Evolutionary conservation across 495 filamentous ascomycete species (phyloP).

Genomic region (Zalerion maritima): DNA sequence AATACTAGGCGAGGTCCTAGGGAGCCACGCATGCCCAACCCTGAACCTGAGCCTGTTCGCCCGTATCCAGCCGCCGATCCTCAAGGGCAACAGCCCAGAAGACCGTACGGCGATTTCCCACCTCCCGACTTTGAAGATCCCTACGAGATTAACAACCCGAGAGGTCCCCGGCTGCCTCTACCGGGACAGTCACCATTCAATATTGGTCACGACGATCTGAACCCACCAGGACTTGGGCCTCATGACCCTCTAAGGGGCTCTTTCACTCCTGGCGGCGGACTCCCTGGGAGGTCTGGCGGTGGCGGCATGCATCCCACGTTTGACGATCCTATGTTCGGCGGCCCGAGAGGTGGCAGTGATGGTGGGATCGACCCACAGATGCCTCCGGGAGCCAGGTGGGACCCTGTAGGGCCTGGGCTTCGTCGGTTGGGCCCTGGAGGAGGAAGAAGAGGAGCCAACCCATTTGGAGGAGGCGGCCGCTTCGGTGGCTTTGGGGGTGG

Average conservation of each 20-base stretch:
- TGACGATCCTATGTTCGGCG: slow-evolving; percentile 80
- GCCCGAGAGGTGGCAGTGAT: slow-evolving; percentile 31
- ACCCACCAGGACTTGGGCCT: slow-evolving; percentile 75
- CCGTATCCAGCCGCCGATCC: slow-evolving; percentile 50
- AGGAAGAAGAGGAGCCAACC: slow-evolving; percentile 11
- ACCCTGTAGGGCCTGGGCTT: slow-evolving; percentile 69
- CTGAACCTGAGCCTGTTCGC: slow-evolving; percentile 40
- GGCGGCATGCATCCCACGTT: slow-evolving; percentile 94
- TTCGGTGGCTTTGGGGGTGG: slow-evolving; percentile 50
- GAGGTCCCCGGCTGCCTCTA: slow-evolving; percentile 26
- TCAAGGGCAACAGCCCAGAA: slow-evolving; percentile 32
- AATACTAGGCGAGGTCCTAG: slow-evolving; percentile 19
- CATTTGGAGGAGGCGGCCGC: slow-evolving; percentile 11
- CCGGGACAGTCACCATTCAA: slow-evolving; percentile 42
- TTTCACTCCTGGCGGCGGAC: slow-evolving; percentile 34
- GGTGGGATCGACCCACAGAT: slow-evolving; percentile 36
- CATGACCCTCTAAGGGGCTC: slow-evolving; percentile 61
- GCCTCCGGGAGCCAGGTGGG: slow-evolving; percentile 50
- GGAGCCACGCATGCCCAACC: slow-evolving; percentile 39
- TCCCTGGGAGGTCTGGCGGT: slow-evolving; percentile 37
- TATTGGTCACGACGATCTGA: slow-evolving; percentile 74
- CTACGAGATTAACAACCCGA: slow-evolving; percentile 62
- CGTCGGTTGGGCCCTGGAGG: slow-evolving; percentile 30
- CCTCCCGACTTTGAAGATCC: slow-evolving; percentile 92
- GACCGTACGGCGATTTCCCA: slow-evolving; percentile 56